Conservation (phyloP, 2,329 filamentous ascomycete species). For the Niveomyces coronatus region DNA sequence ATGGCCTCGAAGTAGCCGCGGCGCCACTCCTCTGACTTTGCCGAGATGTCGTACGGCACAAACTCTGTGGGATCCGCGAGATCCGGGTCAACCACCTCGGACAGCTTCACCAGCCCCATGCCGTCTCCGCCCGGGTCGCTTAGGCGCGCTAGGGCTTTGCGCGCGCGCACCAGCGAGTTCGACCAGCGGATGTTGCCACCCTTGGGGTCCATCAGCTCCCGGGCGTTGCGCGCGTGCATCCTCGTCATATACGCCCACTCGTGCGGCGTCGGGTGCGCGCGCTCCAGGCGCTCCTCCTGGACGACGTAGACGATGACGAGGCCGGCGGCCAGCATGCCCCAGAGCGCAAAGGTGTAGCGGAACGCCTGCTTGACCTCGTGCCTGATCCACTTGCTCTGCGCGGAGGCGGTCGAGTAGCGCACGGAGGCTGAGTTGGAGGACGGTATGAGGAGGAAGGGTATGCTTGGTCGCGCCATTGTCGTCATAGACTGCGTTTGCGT, state of each 20-base stretch:
- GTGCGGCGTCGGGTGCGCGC: conserved; percentile 65
- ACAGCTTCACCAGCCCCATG: conserved; percentile 46
- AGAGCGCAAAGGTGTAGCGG: conserved; percentile 57
- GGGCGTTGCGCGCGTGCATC: conserved; percentile 55
- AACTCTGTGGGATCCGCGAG: conserved; percentile 59
- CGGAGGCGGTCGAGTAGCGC: conserved; percentile 72
- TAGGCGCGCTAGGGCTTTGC: conserved; percentile 51
- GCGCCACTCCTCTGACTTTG: conserved; percentile 74
- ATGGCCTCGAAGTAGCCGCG: conserved; percentile 76
- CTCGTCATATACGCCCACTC: conserved; percentile 71
- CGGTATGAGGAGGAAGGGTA: conserved; percentile 40
- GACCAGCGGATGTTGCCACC: conserved; percentile 55
- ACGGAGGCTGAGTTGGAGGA: conserved; percentile 43
- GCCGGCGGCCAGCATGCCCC: conserved; percentile 50
- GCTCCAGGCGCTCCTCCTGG: conserved; percentile 65
- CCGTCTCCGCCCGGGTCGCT: conserved; percentile 64
- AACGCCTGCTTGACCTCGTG: conserved; percentile 59
- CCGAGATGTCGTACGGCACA: conserved; percentile 57
- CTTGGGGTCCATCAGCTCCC: conserved; percentile 44
- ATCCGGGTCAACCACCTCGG: conserved; percentile 49
- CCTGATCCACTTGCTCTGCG: conserved; percentile 59
- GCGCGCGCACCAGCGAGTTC: conserved; percentile 49
- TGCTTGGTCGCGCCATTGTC: conserved; percentile 22
- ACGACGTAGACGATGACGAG: conserved; percentile 54
- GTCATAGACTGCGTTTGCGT: conserved; percentile 19